Percentiles rank a stretch among this genome's conserved stretches.
These are phyloP conservation scores for Crithidia thermophila DNA, from an alignment of 208 protist genomes.

Conservation along the genomic window DNA sequence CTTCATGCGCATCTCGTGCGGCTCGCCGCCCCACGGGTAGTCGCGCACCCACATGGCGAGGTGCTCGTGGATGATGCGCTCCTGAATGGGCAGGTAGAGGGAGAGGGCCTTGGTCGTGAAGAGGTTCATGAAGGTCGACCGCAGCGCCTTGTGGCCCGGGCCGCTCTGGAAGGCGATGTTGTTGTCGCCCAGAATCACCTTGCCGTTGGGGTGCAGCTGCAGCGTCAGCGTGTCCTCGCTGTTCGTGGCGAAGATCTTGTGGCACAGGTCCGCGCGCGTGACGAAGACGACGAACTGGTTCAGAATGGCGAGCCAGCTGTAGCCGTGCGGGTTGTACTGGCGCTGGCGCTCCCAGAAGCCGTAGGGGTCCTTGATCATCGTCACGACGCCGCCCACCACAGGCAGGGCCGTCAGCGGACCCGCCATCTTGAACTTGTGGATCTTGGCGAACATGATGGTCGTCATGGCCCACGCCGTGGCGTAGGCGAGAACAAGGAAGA, in stretches of 20 bases:
- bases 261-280: constrained; percentile 75
- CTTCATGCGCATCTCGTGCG: constrained; percentile 80
- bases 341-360: constrained; percentile 84
- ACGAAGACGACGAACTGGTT: constrained; percentile 82
- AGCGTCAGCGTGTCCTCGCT: constrained; percentile 77
- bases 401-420: constrained; percentile 65
- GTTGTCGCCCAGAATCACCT: constrained; percentile 85
- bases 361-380: constrained; percentile 84
- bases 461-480: constrained; percentile 59
- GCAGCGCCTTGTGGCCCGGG: constrained; percentile 80
- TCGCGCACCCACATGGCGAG: constrained; percentile 64
- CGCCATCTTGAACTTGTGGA: constrained; percentile 77
- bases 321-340: constrained; percentile 68
- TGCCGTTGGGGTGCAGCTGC: constrained; percentile 83
- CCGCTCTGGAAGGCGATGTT: constrained; percentile 89
- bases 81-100: constrained; percentile 82
- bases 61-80: constrained; percentile 74
- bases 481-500: constrained; percentile 63
- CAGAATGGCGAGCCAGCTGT: constrained; percentile 81
- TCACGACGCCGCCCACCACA: constrained; percentile 65
- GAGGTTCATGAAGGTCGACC: constrained; percentile 86
- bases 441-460: constrained; percentile 61
- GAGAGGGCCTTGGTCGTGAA: constrained; percentile 87
- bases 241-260: constrained; percentile 84
- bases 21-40: constrained; percentile 55